Conservation (phyloP, 1,284 basidiomycete species). For the Phylloporus sp. region DNA sequence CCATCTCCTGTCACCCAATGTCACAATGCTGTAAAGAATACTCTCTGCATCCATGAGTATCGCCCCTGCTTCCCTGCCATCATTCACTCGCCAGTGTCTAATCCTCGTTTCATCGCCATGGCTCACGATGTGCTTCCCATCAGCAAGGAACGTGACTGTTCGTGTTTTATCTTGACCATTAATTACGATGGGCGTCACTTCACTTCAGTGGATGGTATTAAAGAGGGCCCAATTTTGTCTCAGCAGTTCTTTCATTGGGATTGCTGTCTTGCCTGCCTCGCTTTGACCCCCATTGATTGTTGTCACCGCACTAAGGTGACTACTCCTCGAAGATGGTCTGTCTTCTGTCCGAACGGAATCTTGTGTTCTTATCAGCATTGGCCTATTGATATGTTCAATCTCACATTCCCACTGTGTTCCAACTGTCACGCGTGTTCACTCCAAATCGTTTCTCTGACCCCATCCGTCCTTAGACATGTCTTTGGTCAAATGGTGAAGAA, state of each 20-base stretch:
- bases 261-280: no score
- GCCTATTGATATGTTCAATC: no score
- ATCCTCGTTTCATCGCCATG: background rate
- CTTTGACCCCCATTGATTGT: background rate
- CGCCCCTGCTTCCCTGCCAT: background rate
- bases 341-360: background rate
- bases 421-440: background rate
- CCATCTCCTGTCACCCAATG: background rate
- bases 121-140: background rate
- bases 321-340: no score
- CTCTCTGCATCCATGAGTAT: background rate
- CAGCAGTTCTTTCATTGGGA: no score
- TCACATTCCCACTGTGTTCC: no score
- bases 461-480: conserved; percentile 70
- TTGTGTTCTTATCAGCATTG: background rate
- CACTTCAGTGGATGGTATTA: background rate
- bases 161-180: background rate
- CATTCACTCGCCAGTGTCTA: background rate
- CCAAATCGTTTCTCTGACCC: conserved; percentile 5
- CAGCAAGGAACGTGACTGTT: background rate
- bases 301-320: background rate
- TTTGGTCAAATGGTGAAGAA: conserved; percentile 88
- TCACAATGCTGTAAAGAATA: background rate
- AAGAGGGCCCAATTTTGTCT: background rate
- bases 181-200: background rate